These are phyloP conservation scores for Parathielavia hyrcaniae DNA, from an alignment of 495 filamentous ascomycete species.

Conservation along the genomic window DNA sequence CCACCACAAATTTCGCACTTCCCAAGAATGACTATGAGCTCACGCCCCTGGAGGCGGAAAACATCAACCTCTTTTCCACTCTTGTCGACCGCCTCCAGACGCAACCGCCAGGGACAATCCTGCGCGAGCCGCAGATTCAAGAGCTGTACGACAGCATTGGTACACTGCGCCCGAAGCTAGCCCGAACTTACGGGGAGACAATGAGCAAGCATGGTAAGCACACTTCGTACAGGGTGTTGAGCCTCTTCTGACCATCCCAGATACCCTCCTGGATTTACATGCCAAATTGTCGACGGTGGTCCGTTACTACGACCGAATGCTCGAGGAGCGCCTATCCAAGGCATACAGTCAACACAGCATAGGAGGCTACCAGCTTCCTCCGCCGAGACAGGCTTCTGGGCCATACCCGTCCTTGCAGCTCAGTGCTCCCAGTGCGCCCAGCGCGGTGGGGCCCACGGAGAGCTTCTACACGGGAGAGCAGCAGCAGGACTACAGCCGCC, in stretches of 20 bases:
- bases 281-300: conserved; percentile 94
- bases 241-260: conserved; percentile 36
- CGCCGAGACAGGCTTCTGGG: conserved; percentile 49
- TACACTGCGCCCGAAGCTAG: conserved; percentile 82
- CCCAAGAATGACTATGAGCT: conserved; percentile 93
- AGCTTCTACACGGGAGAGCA: conserved; percentile 72
- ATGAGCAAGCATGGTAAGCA: conserved; percentile 96
- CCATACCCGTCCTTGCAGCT: conserved; percentile 63
- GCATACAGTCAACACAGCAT: conserved; percentile 79
- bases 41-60: conserved; percentile 88
- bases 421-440: conserved; percentile 43
- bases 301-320: conserved; percentile 97
- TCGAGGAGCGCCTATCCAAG: conserved; percentile 88
- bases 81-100: conserved; percentile 92
- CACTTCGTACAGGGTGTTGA: conserved; percentile 21
- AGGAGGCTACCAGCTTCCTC: conserved; percentile 47
- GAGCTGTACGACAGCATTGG: conserved; percentile 97
- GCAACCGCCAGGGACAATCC: conserved; percentile 88
- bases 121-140: conserved; percentile 94
- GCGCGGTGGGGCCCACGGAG: conserved; percentile 55
- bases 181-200: conserved; percentile 93
- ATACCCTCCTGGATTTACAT: conserved; percentile 89
- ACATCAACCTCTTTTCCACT: conserved; percentile 93
- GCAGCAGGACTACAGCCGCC: conserved; percentile 48
- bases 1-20: conserved; percentile 44